Evolutionary conservation across 176 grass and related monocot species (phyloP), one percentile per base, ranked within the genome.

Genomic region (Metroxylon sagu): DNA sequence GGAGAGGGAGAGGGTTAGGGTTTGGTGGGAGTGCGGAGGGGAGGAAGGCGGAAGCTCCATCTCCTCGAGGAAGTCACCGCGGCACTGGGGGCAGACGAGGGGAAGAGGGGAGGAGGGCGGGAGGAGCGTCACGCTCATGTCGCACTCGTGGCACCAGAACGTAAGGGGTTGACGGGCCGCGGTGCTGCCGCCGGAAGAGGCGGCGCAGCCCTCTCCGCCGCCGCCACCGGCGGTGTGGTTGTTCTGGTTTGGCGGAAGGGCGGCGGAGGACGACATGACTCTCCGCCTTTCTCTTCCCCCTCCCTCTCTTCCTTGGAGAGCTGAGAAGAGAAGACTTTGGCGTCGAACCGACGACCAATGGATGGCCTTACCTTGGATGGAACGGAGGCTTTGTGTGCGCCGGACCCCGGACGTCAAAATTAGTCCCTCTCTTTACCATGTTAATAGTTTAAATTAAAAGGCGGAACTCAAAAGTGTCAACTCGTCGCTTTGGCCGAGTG

Each of bases 401-500:
- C 21, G 21, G 21, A 23, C 21, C 21, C 21, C 21, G 21, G 21
- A 23, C 21, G 21, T 23, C 21, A 23, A 23, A 23, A 23, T 23
- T 23, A 23, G 35, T 2, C 1, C 1, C 8, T 2, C 35, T 43
- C 10, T 43, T 43, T 39, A 2, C 0, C 2, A 8, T 6, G 7
- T 39, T 39, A 8, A 6, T 39, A 8, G 10, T 12, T 39, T 10
- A 8, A 12, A 2, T 10, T 0, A 2, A 0, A 2, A 39, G 6
- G 7, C 1, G 31, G 1, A 12, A 10, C 1, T 0, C 31, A 12
- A 12, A 31, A 1, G 0, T 0, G 8, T 0, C 31, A 14, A 43
- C 1, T 23, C 3, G 85, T 80, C 84, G 88, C 87, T 98, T 97
- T 97, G 87, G 92, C 87, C 87, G 93, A 97, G 87, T 98, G 93